phyloP scores from a whole-genome alignment of 148 eudicot genomes.

The Nyssa sinensis region DNA sequence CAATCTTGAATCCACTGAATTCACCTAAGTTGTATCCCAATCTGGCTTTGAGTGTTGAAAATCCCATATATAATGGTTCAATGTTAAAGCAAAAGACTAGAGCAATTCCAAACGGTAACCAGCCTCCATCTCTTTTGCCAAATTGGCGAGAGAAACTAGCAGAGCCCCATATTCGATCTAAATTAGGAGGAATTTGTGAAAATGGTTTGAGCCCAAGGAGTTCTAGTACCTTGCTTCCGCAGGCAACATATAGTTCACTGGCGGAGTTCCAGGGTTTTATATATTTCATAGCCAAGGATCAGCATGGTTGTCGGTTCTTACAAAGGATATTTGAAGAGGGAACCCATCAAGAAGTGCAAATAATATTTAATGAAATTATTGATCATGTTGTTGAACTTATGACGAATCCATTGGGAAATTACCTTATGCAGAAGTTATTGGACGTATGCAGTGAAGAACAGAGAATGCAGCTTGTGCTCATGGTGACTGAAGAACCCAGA shows the following conservation, averaged over 20 bases:
- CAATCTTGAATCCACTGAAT: conserved; percentile 22
- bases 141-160: conserved; percentile 24
- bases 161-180: conserved; percentile 20
- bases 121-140: conserved; percentile 16
- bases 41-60: conserved; percentile 23
- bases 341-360: conserved; percentile 42
- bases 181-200: conserved; percentile 25
- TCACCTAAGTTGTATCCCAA: conserved; percentile 28
- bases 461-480: conserved; percentile 45
- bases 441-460: conserved; percentile 68
- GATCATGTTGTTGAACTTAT: conserved; percentile 59
- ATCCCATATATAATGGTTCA: conserved; percentile 20
- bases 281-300: conserved; percentile 61
- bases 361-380: conserved; percentile 54
- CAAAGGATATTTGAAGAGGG: conserved; percentile 69
- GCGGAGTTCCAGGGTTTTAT: conserved; percentile 38
- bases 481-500: conserved; percentile 47
- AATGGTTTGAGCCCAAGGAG: conserved; percentile 25
- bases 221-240: conserved; percentile 21
- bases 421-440: conserved; percentile 66
- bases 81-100: conserved; percentile 27
- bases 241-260: conserved; percentile 29
- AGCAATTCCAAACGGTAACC: conserved; percentile 18
- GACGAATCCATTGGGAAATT: conserved; percentile 72
- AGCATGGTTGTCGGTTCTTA: conserved; percentile 63